Evolutionary conservation across 768 basidiomycete genomes (phyloP), one percentile per base, ranked within the genome.

Genomic region (Pulveroboletus sp.): DNA sequence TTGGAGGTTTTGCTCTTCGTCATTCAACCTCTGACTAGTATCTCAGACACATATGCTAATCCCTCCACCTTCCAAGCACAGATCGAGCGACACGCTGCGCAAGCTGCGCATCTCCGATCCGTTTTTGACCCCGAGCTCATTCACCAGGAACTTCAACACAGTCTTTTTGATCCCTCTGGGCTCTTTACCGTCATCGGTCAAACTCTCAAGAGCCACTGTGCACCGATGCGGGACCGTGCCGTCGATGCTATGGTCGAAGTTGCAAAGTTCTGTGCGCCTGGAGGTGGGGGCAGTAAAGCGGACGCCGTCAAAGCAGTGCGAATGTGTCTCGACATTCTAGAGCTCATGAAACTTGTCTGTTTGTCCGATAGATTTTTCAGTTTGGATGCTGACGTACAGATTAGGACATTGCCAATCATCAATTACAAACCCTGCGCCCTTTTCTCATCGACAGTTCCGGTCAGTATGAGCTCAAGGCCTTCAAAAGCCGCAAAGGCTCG

Each of bases 361-460:
- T 38, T 53, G 31, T 47, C 63, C 39, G 42, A 48, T 55, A 33
- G 18, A 17, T 49, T 40, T 54, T 43, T 50, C 56, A 10, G 53
- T 53, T 42, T 38, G 13, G 49, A 32, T 53, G 54, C 57, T 64
- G 36, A 61, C 57, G 53, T 55, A 54, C 54, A 27, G 26, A 62
- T 37, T 61, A 95, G 93, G 93, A 96, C 67, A 93, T 96, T 54
- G 93, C 93, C 26, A 96, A 96, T 66, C 93, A 95, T 70, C 93
- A 95, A 70, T 79, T 96, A 30, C 87, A 92, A 63, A 85, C 89
- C 30, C 76, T 94, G n/a, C 84, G 93, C 43, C 90, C 92, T n/a
- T 91, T 85, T 72, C 80, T 96, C 49, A 77, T 89, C 58, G 81
- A 84, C 51, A 83, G 84, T 35, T 83, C 93, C 1, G 82, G 84